These are phyloP conservation scores for barrel medic (Medicago truncatula) DNA, from an alignment of 306 rosid species.

Conservation along the genomic window DNA sequence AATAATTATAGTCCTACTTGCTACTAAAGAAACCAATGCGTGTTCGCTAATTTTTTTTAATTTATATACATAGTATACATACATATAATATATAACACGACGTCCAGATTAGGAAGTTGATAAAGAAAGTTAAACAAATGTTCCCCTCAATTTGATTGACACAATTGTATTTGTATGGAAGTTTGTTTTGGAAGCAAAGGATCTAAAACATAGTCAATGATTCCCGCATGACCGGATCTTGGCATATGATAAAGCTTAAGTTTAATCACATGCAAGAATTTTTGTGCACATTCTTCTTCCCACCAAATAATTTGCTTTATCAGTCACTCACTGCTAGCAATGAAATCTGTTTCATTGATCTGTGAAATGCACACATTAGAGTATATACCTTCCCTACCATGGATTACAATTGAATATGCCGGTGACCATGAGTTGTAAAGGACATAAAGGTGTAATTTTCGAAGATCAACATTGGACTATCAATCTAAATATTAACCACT, in stretches of 20 bases:
- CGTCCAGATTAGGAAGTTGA: slow-evolving; percentile 25
- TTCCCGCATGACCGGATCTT: slow-evolving; percentile 47
- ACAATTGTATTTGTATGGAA: slow-evolving; percentile 1
- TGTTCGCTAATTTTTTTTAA: not conserved
- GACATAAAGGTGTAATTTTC: not conserved
- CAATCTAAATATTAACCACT: too few species aligned
- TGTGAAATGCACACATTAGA: slow-evolving; percentile 40
- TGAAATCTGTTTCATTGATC: slow-evolving; percentile 18
- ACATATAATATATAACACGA: not conserved
- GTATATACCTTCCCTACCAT: slow-evolving; percentile 37
- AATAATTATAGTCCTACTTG: not conserved
- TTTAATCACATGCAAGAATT: slow-evolving; percentile 33
- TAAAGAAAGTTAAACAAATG: slow-evolving; percentile 10
- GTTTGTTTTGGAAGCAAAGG: slow-evolving; percentile 46
- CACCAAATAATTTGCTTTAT: slow-evolving; percentile 2
- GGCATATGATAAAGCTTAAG: slow-evolving; percentile 30
- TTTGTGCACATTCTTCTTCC: slow-evolving; percentile 38
- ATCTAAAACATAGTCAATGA: slow-evolving; percentile 42
- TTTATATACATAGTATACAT: not conserved
- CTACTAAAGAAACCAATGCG: slow-evolving; percentile 25
- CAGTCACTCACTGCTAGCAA: not conserved
- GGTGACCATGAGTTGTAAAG: slow-evolving; percentile 34
- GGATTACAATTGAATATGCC: not conserved
- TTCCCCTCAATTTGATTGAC: slow-evolving; percentile 14
- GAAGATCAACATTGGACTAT: not conserved